Evolutionary conservation across 169 alveolate species (phyloP).

Genomic region (Fabrea salina): DNA sequence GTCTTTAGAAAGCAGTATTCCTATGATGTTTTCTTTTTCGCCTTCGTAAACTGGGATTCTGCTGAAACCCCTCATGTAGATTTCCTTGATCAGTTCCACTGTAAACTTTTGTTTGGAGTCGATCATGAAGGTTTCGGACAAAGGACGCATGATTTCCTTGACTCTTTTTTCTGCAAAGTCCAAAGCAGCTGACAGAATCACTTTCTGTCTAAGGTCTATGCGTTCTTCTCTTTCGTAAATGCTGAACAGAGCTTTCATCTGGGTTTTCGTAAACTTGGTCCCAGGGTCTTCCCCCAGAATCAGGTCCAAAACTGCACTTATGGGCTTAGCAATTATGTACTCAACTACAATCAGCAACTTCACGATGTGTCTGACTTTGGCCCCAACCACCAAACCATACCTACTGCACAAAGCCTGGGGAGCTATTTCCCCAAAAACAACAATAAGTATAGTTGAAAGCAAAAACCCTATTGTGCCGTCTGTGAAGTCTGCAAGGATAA

Average conservation of each 20-base stretch:
- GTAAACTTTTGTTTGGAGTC: slow-evolving; percentile 34
- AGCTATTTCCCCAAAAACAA: slow-evolving; percentile 60
- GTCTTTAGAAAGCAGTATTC: slow-evolving; percentile 63
- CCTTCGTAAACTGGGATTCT: slow-evolving; percentile 74
- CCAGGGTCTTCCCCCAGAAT: slow-evolving; percentile 69
- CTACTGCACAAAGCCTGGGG: slow-evolving; percentile 66
- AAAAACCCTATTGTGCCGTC: slow-evolving; percentile 48
- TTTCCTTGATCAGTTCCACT: slow-evolving; percentile 37
- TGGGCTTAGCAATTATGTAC: slow-evolving; percentile 61
- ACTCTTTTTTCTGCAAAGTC: slow-evolving; percentile 48
- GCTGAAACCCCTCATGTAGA: slow-evolving; percentile 60
- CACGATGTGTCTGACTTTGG: slow-evolving; percentile 37
- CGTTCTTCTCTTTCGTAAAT: slow-evolving; percentile 58
- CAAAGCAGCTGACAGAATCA: slow-evolving; percentile 54
- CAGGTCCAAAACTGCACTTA: slow-evolving; percentile 61
- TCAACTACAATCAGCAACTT: slow-evolving; percentile 45
- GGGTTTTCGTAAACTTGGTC: slow-evolving; percentile 49
- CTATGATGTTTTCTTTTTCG: slow-evolving; percentile 57
- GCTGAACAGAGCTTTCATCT: slow-evolving; percentile 57
- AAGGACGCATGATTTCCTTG: slow-evolving; percentile 49
- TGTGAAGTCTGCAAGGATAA: slow-evolving; percentile 52
- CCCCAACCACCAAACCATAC: slow-evolving; percentile 56
- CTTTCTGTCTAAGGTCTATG: slow-evolving; percentile 46
- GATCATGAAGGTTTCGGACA: slow-evolving; percentile 52
- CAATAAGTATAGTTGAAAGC: slow-evolving; percentile 41